phyloP scores from a whole-genome alignment of 2,329 filamentous ascomycete genomes.

The Hymenoscyphus linearis region DNA sequence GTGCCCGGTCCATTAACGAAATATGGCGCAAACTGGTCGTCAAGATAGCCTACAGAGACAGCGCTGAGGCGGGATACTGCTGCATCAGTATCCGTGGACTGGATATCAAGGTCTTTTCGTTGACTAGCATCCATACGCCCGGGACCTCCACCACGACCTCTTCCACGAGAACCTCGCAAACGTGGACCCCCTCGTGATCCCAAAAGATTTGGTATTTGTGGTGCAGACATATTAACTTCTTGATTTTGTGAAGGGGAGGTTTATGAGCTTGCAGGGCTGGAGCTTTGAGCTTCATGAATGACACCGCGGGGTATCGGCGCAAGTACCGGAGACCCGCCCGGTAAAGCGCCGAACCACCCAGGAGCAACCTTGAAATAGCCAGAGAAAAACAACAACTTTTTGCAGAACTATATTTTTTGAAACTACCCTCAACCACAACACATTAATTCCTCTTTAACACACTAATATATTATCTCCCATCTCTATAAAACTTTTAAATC shows the following conservation, averaged over 20 bases:
- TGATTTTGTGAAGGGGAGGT: background rate
- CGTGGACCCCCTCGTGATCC: constrained; percentile 47
- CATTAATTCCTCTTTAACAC: no score
- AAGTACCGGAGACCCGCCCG: background rate
- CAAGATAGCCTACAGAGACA: constrained; percentile 76
- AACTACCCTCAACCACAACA: no score
- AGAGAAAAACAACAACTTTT: no score
- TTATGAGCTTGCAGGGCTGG: background rate
- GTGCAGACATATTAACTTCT: constrained; percentile 53
- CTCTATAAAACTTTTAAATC: no score
- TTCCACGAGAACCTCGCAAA: constrained; percentile 27
- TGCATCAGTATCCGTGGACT: constrained; percentile 88
- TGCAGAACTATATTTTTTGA: no score
- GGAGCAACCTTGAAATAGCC: no score
- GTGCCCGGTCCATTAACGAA: constrained; percentile 57
- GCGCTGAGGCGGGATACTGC: constrained; percentile 85
- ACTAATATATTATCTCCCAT: no score
- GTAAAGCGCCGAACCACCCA: background rate
- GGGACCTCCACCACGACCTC: constrained; percentile 9
- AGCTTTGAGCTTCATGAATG: background rate
- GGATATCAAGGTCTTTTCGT: constrained; percentile 68
- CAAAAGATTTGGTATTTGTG: constrained; percentile 74
- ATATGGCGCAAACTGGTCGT: constrained; percentile 69
- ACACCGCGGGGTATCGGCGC: background rate
- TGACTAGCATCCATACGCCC: constrained; percentile 22